Conservation (phyloP, 345 rosid species). For the Alliaria petiolata region DNA sequence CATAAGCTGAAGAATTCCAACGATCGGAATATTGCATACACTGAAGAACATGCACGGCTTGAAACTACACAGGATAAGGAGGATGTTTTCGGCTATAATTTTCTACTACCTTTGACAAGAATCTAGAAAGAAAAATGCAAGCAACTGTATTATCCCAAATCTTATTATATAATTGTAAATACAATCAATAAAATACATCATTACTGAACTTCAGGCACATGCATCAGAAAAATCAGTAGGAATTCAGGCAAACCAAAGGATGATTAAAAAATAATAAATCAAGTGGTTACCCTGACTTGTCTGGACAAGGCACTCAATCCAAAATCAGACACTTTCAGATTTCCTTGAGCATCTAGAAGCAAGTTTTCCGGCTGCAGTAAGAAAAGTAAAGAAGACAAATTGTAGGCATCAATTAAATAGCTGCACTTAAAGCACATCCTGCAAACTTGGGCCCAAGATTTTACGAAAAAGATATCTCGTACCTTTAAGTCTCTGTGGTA, state of each 20-base stretch:
- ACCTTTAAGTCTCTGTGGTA: slow-evolving; percentile 95
- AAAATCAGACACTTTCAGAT: slow-evolving; percentile 93
- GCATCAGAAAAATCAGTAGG: neutral
- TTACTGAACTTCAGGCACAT: neutral
- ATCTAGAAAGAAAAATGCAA: neutral
- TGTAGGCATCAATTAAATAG: neutral
- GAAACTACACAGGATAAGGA: neutral
- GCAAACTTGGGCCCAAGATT: neutral
- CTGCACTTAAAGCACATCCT: neutral
- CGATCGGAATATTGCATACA: neutral
- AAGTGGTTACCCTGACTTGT: slow-evolving; percentile 84
- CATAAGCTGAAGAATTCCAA: neutral
- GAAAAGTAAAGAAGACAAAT: neutral
- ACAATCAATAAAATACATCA: neutral
- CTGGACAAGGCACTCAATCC: slow-evolving; percentile 97
- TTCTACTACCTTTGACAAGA: slow-evolving; percentile 71
- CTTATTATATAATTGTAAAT: neutral
- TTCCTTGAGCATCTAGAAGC: slow-evolving; percentile 82
- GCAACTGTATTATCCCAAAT: neutral
- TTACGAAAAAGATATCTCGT: neutral
- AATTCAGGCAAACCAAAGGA: neutral
- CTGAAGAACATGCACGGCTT: neutral
- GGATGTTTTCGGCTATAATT: neutral
- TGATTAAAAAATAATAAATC: neutral
- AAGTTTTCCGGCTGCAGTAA: slow-evolving; percentile 88